A percentile compares a stretch with the other conserved stretches of the same genome.
These are phyloP conservation scores for Raphanus sativus DNA, from an alignment of 345 rosid genomes.

Conservation along the genomic window DNA sequence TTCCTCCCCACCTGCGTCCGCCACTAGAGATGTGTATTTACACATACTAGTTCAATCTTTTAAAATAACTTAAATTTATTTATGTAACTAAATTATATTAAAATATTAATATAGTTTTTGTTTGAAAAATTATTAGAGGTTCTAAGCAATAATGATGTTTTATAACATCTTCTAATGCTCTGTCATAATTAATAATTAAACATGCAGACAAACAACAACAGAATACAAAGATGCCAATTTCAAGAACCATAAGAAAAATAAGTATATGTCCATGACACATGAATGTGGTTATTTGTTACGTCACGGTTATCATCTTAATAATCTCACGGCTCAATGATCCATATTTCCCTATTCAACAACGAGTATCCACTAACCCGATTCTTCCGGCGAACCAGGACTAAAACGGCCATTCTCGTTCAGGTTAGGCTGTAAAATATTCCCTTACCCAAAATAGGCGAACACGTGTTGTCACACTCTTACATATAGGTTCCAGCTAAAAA, in stretches of 20 bases:
- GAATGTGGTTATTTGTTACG: slow-evolving; percentile 6
- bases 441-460: slow-evolving; percentile 15
- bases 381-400: slow-evolving; percentile 11
- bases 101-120: not conserved
- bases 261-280: not conserved
- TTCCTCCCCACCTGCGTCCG: too few relatives aligned
- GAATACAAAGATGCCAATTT: not conserved
- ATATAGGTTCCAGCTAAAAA: slow-evolving; percentile 18
- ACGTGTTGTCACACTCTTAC: slow-evolving; percentile 17
- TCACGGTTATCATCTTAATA: not conserved
- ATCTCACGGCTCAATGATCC: slow-evolving; percentile 4
- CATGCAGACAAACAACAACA: slow-evolving; percentile 1
- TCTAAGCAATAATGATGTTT: not conserved
- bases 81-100: not conserved
- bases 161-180: not conserved
- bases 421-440: not conserved
- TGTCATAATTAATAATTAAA: slow-evolving; percentile 2
- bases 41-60: not conserved
- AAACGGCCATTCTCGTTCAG: not conserved
- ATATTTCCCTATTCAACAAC: slow-evolving; percentile 1
- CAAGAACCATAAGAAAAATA: not conserved
- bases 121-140: not conserved
- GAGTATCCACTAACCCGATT: slow-evolving; percentile 1
- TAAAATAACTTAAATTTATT: not conserved
- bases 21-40: not conserved